Conservation (phyloP, 164 flowering plant species). For the Pachysandra terminalis region DNA sequence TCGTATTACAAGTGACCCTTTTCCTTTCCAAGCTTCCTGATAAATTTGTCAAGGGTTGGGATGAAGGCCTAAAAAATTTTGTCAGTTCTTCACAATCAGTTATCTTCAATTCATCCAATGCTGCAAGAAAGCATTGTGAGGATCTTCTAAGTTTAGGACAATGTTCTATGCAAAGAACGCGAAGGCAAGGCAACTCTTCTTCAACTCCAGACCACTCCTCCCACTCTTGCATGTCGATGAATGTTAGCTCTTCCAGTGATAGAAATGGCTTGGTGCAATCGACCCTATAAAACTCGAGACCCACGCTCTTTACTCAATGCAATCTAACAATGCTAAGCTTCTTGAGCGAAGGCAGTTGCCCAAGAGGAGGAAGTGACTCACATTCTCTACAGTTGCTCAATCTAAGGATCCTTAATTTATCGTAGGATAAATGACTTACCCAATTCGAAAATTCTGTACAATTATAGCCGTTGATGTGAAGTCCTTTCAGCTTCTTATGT, state of each 20-base stretch:
- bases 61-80: neutral
- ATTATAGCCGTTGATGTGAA: conserved; percentile 12
- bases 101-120: conserved; percentile 2
- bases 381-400: conserved; percentile 14
- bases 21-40: too few species aligned
- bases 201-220: conserved; percentile 15
- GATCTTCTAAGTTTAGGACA: conserved; percentile 15
- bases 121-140: neutral
- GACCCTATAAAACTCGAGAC: conserved; percentile 21
- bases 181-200: conserved; percentile 18
- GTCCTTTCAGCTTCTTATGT: conserved; percentile 8
- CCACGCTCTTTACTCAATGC: conserved; percentile 6
- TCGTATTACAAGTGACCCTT: too few species aligned
- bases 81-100: neutral
- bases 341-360: conserved; percentile 26
- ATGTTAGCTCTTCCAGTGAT: conserved; percentile 10
- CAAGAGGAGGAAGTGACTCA: conserved; percentile 22
- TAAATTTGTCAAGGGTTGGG: too few species aligned
- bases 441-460: conserved; percentile 28
- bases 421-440: conserved; percentile 21
- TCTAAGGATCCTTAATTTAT: conserved; percentile 1
- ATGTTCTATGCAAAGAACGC: conserved; percentile 6
- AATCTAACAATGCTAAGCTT: conserved; percentile 3
- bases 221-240: conserved; percentile 19
- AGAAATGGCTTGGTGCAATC: conserved; percentile 12